Evolutionary conservation across 2,329 filamentous ascomycete genomes (phyloP).

Genomic region (Talaromyces sp.): DNA sequence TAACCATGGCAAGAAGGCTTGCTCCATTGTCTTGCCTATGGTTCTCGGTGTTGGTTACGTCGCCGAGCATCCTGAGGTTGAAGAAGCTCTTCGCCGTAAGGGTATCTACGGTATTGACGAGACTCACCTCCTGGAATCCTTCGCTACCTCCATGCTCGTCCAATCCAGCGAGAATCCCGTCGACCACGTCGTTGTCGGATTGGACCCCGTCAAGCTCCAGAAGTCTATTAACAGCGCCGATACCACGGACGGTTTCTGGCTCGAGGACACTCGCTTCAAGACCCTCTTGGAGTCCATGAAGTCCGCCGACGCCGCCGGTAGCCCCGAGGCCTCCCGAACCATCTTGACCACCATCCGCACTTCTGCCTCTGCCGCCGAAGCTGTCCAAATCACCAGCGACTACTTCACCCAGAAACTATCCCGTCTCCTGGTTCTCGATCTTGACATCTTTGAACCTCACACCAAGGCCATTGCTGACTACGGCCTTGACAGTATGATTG

Average conservation of each 20-base stretch:
- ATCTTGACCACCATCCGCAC: slow-evolving; percentile 1
- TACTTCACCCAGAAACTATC: slow-evolving; percentile 1
- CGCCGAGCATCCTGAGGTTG: slow-evolving; percentile 21
- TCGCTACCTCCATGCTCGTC: not conserved
- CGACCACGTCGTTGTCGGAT: slow-evolving; percentile 4
- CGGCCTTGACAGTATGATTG: slow-evolving; percentile 28
- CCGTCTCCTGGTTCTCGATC: not conserved
- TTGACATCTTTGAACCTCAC: not conserved
- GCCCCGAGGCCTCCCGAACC: not conserved
- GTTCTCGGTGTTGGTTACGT: slow-evolving; percentile 29
- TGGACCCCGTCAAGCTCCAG: slow-evolving; percentile 4
- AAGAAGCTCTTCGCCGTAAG: slow-evolving; percentile 2
- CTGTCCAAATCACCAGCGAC: not conserved
- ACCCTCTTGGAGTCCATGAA: not conserved
- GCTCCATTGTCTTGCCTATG: slow-evolving; percentile 27
- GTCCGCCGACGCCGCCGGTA: not conserved
- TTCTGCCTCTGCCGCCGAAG: not conserved
- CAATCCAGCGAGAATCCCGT: not conserved
- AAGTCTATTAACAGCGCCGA: slow-evolving; percentile 1
- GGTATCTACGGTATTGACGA: slow-evolving; percentile 13
- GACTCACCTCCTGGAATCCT: not conserved
- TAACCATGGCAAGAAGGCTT: slow-evolving; percentile 23
- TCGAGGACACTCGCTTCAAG: slow-evolving; percentile 8
- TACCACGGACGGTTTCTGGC: slow-evolving; percentile 7
- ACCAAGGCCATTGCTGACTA: slow-evolving; percentile 13